Conservation (phyloP, 139 green algal species). For the Chlorella sp. region DNA sequence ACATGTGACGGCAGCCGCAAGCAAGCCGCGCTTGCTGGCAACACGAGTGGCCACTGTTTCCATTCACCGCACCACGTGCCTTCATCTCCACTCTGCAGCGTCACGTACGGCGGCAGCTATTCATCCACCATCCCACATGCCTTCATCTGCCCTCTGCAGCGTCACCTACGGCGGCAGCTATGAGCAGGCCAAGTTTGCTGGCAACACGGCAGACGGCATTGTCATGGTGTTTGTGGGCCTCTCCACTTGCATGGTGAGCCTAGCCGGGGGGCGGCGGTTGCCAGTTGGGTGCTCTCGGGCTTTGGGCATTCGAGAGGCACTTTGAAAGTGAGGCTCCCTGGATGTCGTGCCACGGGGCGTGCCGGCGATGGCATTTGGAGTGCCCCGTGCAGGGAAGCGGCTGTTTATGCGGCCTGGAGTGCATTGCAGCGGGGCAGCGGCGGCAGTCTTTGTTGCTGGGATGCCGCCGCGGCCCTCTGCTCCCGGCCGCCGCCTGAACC, state of each 20-base stretch:
- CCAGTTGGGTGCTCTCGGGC: not conserved
- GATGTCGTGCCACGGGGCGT: not conserved
- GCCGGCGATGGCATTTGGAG: not conserved
- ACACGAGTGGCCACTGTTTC: too few relatives aligned
- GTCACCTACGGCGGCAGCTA: conserved; percentile 60
- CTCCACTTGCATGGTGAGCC: conserved; percentile 2
- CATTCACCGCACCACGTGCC: too few relatives aligned
- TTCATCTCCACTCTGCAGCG: too few relatives aligned
- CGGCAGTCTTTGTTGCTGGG: not conserved
- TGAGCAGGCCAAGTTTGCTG: conserved; percentile 57
- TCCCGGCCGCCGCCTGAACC: not conserved
- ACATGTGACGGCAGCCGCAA: too few relatives aligned
- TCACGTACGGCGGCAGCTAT: too few relatives aligned
- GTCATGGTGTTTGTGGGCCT: conserved; percentile 35
- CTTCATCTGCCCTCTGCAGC: conserved; percentile 13
- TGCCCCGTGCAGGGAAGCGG: not conserved
- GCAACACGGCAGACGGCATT: conserved; percentile 48
- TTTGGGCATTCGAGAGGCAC: too few relatives aligned
- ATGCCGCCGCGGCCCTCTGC: not conserved
- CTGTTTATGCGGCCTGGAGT: not conserved
- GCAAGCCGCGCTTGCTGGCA: too few relatives aligned
- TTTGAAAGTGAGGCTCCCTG: not conserved
- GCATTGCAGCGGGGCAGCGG: not conserved
- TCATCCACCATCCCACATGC: too few relatives aligned
- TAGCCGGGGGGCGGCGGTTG: not conserved